Evolutionary conservation across 2,329 filamentous ascomycete species (phyloP).

Genomic region (Ophiostoma ips): DNA sequence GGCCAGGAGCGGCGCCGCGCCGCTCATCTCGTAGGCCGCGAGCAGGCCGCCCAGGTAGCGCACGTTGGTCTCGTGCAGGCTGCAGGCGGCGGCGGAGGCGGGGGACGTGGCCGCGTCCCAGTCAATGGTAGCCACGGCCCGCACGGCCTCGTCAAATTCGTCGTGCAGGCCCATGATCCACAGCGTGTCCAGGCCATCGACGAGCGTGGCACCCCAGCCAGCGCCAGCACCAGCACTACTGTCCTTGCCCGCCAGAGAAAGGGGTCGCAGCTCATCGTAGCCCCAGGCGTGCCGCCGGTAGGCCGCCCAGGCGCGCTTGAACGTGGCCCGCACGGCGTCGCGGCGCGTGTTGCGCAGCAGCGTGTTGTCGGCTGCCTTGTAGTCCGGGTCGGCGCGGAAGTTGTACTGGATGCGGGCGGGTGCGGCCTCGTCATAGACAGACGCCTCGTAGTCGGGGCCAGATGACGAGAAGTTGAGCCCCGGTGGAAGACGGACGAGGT

Average conservation of each 20-base stretch:
- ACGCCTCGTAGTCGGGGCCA: not conserved
- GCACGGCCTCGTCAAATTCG: conserved; percentile 67
- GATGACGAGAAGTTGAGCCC: not conserved
- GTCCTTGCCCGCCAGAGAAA: conserved; percentile 54
- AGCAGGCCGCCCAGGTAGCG: conserved; percentile 21
- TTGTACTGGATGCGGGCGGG: conserved; percentile 31
- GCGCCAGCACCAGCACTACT: conserved; percentile 54
- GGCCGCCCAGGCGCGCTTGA: conserved; percentile 28
- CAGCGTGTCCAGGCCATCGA: conserved; percentile 69
- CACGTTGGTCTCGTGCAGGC: conserved; percentile 20
- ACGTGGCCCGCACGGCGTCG: conserved; percentile 8
- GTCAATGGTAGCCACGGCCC: conserved; percentile 60
- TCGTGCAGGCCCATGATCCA: conserved; percentile 73
- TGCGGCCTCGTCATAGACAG: not conserved
- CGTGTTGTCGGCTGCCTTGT: not conserved
- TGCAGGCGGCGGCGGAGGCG: too few species aligned
- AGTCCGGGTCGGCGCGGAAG: conserved; percentile 13
- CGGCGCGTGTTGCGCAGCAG: conserved; percentile 6
- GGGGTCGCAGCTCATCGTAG: conserved; percentile 71
- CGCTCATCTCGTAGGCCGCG: conserved; percentile 27
- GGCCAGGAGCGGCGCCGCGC: conserved; percentile 33
- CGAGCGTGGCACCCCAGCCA: conserved; percentile 77
- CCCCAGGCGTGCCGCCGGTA: conserved; percentile 55
- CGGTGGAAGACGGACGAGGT: conserved; percentile 19
- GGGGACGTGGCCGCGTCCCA: conserved; percentile 44